Evolutionary conservation across 169 alveolate genomes (phyloP).

Genomic region (Hepatocystis sp.): DNA sequence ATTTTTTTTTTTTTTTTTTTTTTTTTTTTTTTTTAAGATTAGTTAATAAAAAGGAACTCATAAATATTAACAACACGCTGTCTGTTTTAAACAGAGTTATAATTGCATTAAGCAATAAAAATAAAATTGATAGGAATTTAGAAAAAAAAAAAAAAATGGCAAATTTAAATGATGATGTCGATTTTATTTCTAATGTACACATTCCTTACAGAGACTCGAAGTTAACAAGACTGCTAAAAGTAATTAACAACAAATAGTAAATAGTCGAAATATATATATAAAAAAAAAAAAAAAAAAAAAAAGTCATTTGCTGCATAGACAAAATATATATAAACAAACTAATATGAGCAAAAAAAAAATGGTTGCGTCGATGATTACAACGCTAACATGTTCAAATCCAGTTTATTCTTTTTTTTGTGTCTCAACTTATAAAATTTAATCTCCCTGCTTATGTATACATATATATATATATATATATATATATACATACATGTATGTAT

Average conservation of each 20-base stretch:
- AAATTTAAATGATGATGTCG: conserved; percentile 15
- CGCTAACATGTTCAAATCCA: no score
- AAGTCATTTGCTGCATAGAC: not conserved
- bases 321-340: not conserved
- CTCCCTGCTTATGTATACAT: not conserved
- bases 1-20: not conserved
- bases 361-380: no score
- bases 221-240: conserved; percentile 62
- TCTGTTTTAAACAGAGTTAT: conserved; percentile 57
- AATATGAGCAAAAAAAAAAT: not conserved
- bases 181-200: conserved; percentile 13
- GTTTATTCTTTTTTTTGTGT: not conserved
- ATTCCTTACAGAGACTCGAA: conserved; percentile 69
- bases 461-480: not conserved
- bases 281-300: conserved; percentile 6
- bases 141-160: conserved; percentile 19
- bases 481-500: conserved; percentile 1
- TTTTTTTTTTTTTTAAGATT: conserved; percentile 1
- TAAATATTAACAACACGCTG: conserved; percentile 59
- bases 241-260: no score
- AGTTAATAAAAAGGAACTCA: conserved; percentile 67
- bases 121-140: conserved; percentile 32
- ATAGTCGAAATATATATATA: no score
- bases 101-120: conserved; percentile 52
- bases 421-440: not conserved